Percentiles rank a stretch among this genome's conserved stretches.
phyloP scores from a whole-genome alignment of 441 rosid species.

The Omphalea diandra region DNA sequence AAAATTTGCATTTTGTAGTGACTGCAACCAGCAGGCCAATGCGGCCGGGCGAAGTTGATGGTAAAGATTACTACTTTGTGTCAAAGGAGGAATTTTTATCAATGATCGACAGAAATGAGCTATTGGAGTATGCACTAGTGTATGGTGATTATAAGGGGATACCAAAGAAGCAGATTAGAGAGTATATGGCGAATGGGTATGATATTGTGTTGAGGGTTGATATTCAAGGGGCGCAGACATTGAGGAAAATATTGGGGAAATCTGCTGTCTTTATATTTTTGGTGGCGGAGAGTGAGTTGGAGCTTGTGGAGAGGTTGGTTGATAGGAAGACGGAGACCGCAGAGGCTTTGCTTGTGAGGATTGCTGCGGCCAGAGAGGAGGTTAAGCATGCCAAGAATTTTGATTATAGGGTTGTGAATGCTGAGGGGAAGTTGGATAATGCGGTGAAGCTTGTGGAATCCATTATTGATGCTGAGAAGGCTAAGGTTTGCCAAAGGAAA shows the following conservation, averaged over 20 bases:
- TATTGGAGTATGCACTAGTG: conserved; percentile 79
- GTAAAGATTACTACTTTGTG: conserved; percentile 73
- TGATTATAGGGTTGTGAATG: conserved; percentile 84
- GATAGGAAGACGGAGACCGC: conserved; percentile 76
- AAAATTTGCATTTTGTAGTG: conserved; percentile 76
- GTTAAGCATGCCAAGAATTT: conserved; percentile 60
- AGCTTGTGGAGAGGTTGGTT: conserved; percentile 81
- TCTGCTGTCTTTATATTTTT: conserved; percentile 78
- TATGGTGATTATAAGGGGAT: conserved; percentile 94
- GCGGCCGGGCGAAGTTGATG: conserved; percentile 75
- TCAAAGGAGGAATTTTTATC: conserved; percentile 63
- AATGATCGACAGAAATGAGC: conserved; percentile 69
- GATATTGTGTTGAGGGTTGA: conserved; percentile 88
- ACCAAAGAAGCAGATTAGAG: conserved; percentile 63
- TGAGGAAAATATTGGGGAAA: conserved; percentile 55
- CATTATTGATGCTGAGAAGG: conserved; percentile 90
- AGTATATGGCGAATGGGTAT: conserved; percentile 59
- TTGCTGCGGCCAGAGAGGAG: conserved; percentile 84
- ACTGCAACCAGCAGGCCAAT: conserved; percentile 78
- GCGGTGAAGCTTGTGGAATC: conserved; percentile 68
- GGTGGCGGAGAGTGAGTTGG: conserved; percentile 82
- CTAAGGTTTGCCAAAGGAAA: conserved; percentile 66
- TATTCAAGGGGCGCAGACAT: conserved; percentile 79
- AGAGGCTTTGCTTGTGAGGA: conserved; percentile 76
- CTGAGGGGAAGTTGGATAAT: conserved; percentile 68